Percentiles rank a stretch among this genome's conserved stretches.
Conservation (phyloP, 2,329 filamentous ascomycete genomes). For the Pseudogymnoascus verrucosus region DNA sequence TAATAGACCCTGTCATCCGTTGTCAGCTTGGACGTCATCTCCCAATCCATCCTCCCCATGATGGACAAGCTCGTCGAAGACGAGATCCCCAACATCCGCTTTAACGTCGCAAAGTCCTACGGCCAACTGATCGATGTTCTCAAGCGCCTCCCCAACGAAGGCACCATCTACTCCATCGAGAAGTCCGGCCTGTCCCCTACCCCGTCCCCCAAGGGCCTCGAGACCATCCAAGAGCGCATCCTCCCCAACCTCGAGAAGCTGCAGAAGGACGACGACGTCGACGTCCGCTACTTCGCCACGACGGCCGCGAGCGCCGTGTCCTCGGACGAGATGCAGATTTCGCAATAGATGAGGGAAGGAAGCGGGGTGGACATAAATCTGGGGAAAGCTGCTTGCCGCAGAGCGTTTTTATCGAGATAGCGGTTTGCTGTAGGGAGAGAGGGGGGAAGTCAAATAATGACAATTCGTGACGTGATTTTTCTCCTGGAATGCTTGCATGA, state of each 20-base stretch:
- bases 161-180: slow-evolving; percentile 77
- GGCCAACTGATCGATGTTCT: slow-evolving; percentile 83
- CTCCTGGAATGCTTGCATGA: slow-evolving; percentile 7
- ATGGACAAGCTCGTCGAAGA: slow-evolving; percentile 88
- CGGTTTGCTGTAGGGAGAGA: slow-evolving; percentile 15
- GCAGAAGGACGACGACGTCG: slow-evolving; percentile 94
- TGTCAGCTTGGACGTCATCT: slow-evolving; percentile 87
- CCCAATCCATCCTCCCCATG: slow-evolving; percentile 89
- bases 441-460: slow-evolving; percentile 1
- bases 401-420: background rate
- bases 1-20: slow-evolving; percentile 82
- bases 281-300: slow-evolving; percentile 95
- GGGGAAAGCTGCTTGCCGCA: slow-evolving; percentile 19
- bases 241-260: slow-evolving; percentile 88
- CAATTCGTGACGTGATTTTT: slow-evolving; percentile 16
- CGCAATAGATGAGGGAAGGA: slow-evolving; percentile 29
- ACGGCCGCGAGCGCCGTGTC: slow-evolving; percentile 58
- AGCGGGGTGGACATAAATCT: background rate
- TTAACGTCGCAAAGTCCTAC: slow-evolving; percentile 99
- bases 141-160: slow-evolving; percentile 80
- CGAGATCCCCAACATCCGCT: slow-evolving; percentile 97
- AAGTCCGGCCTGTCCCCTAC: slow-evolving; percentile 58
- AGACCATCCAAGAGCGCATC: slow-evolving; percentile 79
- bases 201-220: slow-evolving; percentile 64
- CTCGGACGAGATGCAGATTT: slow-evolving; percentile 47